Percentiles rank a stretch among this genome's conserved stretches.
Conservation (phyloP, 768 basidiomycete genomes). For the Lactifluus piperatus region DNA sequence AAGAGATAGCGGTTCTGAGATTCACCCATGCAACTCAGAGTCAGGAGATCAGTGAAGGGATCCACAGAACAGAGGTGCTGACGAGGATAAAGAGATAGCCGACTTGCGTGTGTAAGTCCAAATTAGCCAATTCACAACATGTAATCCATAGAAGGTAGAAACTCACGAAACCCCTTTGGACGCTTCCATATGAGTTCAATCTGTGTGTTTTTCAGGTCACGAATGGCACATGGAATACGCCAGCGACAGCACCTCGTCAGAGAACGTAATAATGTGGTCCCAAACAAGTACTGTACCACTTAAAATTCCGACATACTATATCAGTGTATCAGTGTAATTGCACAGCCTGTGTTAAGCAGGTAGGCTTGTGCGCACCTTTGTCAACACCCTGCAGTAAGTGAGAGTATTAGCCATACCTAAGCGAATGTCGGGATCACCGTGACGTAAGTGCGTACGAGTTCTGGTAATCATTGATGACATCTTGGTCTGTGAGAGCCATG, state of each 20-base stretch:
- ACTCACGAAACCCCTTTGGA: constrained; percentile 38
- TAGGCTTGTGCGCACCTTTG: background rate
- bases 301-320: constrained; percentile 44
- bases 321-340: background rate
- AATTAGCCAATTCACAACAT: background rate
- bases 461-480: background rate
- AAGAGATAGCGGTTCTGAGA: constrained; percentile 55
- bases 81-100: constrained; percentile 33
- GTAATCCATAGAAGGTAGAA: background rate
- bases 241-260: constrained; percentile 31
- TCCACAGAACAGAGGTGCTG: constrained; percentile 3
- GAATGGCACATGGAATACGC: background rate
- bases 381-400: background rate
- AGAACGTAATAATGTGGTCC: constrained; percentile 49
- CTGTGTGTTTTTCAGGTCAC: constrained; percentile 18
- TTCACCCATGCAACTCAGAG: background rate
- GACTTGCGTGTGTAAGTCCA: constrained; percentile 20
- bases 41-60: background rate
- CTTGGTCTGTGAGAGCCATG: background rate
- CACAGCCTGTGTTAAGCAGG: no score
- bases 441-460: background rate
- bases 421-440: background rate
- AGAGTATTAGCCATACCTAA: no score
- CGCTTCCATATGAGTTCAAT: constrained; percentile 48
- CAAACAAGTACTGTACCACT: constrained; percentile 45